A percentile compares a stretch with the other conserved stretches of the same genome.
These are phyloP conservation scores for Bremia lactucae DNA, from an alignment of 352 stramenopile genomes.

Conservation along the genomic window DNA sequence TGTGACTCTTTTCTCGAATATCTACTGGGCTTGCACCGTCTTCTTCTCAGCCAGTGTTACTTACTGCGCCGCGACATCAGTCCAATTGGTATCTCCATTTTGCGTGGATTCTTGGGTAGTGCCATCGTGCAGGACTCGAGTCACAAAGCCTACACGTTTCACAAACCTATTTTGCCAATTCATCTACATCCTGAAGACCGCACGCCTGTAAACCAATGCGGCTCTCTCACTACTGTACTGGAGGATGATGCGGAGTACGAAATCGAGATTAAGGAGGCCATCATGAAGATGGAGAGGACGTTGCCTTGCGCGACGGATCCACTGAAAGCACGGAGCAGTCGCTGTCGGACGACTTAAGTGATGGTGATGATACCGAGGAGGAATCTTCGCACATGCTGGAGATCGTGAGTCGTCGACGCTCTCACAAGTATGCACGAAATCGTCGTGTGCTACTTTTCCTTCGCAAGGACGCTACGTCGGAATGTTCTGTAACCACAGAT, in stretches of 20 bases:
- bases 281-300: conserved; percentile 28
- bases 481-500: not conserved
- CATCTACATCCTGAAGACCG: conserved; percentile 33
- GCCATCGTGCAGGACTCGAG: conserved; percentile 37
- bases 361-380: conserved; percentile 31
- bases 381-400: conserved; percentile 26
- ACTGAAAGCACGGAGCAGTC: conserved; percentile 30
- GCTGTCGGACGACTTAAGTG: conserved; percentile 27
- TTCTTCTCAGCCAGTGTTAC: conserved; percentile 59
- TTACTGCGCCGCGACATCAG: conserved; percentile 42
- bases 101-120: conserved; percentile 60
- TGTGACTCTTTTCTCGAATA: conserved; percentile 59
- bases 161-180: conserved; percentile 38
- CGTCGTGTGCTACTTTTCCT: conserved; percentile 41
- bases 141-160: conserved; percentile 50
- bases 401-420: conserved; percentile 36
- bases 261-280: conserved; percentile 20
- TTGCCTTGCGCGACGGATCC: conserved; percentile 25
- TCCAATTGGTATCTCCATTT: conserved; percentile 46
- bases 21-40: conserved; percentile 42
- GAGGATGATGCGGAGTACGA: conserved; percentile 44
- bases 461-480: conserved; percentile 28
- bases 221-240: conserved; percentile 43
- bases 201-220: conserved; percentile 48
- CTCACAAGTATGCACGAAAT: conserved; percentile 52